phyloP scores from a whole-genome alignment of 495 filamentous ascomycete genomes.

The Immersiella caudata region DNA sequence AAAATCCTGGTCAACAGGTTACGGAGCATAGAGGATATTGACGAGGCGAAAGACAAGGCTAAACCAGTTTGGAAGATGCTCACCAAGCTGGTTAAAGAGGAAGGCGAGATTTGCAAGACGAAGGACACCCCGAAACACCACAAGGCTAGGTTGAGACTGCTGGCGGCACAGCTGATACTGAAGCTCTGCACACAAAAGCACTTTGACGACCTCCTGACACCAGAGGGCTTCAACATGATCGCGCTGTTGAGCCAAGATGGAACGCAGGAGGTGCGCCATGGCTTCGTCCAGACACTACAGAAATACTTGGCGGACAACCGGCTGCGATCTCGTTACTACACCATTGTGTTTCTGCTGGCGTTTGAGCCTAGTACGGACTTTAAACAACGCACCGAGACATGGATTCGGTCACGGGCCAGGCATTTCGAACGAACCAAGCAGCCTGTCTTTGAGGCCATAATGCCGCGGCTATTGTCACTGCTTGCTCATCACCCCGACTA shows the following conservation, averaged over 20 bases:
- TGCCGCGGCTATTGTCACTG: conserved; percentile 81
- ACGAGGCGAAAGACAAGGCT: conserved; percentile 66
- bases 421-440: conserved; percentile 56
- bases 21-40: conserved; percentile 62
- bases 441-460: conserved; percentile 77
- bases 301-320: conserved; percentile 75
- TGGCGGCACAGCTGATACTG: conserved; percentile 78
- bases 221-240: conserved; percentile 75
- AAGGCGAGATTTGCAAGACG: conserved; percentile 78
- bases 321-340: conserved; percentile 79
- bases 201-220: conserved; percentile 75
- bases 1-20: conserved; percentile 87
- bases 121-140: conserved; percentile 74
- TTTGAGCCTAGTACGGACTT: conserved; percentile 77
- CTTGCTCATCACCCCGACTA: conserved; percentile 97
- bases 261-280: conserved; percentile 69
- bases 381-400: conserved; percentile 75
- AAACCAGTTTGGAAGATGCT: conserved; percentile 75
- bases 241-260: conserved; percentile 79
- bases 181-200: conserved; percentile 77
- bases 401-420: conserved; percentile 78
- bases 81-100: conserved; percentile 67
- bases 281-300: conserved; percentile 80
- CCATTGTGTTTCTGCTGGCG: conserved; percentile 83
- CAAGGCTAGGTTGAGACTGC: conserved; percentile 74